These are phyloP conservation scores for Cercospora sp. DNA, from an alignment of 2,329 filamentous ascomycete genomes.

Conservation along the genomic window DNA sequence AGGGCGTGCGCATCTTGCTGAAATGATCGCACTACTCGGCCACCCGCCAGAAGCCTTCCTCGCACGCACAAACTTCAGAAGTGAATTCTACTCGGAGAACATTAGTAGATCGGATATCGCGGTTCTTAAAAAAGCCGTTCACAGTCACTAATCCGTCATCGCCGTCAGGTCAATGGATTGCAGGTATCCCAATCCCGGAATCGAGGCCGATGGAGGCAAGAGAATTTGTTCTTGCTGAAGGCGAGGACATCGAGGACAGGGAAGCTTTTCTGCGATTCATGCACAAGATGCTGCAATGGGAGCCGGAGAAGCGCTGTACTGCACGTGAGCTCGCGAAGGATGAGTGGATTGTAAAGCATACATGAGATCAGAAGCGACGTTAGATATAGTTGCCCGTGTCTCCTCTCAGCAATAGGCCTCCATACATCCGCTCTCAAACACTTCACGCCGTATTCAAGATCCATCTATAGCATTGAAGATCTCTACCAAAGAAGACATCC, in stretches of 20 bases:
- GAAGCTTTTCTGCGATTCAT: conserved; percentile 41
- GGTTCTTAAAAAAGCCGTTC: too few relatives aligned
- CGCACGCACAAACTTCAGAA: background rate
- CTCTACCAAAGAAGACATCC: too few relatives aligned
- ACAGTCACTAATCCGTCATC: background rate
- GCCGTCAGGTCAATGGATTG: background rate
- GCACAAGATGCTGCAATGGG: conserved; percentile 42
- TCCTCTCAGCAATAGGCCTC: too few relatives aligned
- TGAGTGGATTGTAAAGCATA: conserved; percentile 31
- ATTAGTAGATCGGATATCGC: too few relatives aligned
- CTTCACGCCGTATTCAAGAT: too few relatives aligned
- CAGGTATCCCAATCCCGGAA: background rate
- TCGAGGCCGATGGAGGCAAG: background rate
- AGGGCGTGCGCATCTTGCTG: conserved; percentile 30
- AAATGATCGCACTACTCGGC: conserved; percentile 33
- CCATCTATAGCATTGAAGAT: too few relatives aligned
- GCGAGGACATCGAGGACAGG: conserved; percentile 30
- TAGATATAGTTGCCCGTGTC: too few relatives aligned
- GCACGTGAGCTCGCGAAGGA: conserved; percentile 41
- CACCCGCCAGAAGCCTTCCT: conserved; percentile 27
- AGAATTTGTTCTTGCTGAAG: background rate
- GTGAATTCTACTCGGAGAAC: background rate
- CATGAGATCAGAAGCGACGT: too few relatives aligned
- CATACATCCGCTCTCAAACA: too few relatives aligned
- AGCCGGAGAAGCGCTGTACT: conserved; percentile 41